phyloP scores from a whole-genome alignment of 306 rosid species.

The Inga laurina region DNA sequence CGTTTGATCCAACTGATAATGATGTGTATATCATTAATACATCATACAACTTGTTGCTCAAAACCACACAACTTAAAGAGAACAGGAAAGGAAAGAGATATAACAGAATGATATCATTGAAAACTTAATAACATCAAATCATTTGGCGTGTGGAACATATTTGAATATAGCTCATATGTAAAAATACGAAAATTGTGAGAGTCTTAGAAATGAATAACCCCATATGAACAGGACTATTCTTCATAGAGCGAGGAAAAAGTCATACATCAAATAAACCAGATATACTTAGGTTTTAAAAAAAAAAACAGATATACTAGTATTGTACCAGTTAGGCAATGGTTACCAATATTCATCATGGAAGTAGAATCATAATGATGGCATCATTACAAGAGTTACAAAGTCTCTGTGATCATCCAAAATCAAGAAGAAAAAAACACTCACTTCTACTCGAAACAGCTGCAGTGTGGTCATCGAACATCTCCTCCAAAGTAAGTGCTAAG shows the following conservation, averaged over 20 bases:
- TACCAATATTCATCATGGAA: constrained; percentile 7
- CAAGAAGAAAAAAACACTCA: constrained; percentile 16
- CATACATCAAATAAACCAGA: neutral
- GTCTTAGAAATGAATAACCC: neutral
- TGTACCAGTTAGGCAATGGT: neutral
- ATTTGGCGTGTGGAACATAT: neutral
- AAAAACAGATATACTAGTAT: neutral
- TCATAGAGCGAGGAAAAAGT: neutral
- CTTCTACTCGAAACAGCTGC: constrained; percentile 39
- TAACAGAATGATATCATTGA: neutral
- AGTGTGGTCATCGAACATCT: constrained; percentile 63
- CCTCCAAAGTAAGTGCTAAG: constrained; percentile 61
- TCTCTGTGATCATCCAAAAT: constrained; percentile 20
- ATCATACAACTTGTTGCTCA: neutral
- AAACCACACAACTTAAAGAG: neutral
- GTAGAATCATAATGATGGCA: neutral
- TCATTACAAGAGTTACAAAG: neutral
- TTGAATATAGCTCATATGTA: neutral
- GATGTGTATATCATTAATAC: neutral
- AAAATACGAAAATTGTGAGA: neutral
- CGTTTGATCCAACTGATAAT: constrained; percentile 43
- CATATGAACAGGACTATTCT: constrained; percentile 14
- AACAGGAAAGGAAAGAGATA: neutral
- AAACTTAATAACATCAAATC: neutral
- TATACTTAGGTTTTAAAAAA: too few species aligned